Percentiles rank a stretch among this genome's conserved stretches.
phyloP scores from a whole-genome alignment of 352 stramenopile species.

The Vaucheria bursata region DNA sequence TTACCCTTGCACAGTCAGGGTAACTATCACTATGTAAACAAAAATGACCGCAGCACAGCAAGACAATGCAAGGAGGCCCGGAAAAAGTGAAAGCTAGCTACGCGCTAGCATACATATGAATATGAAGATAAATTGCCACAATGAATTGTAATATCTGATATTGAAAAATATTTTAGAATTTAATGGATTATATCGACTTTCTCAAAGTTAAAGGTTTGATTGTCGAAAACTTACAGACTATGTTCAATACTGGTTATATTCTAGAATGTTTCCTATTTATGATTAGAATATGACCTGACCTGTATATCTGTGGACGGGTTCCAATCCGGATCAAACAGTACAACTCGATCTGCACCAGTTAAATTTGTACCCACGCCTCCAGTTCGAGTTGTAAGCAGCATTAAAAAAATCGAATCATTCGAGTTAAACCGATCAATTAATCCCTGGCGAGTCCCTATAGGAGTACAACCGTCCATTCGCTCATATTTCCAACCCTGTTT shows the following conservation, averaged over 20 bases:
- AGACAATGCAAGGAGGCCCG: too few species aligned
- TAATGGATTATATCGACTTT: not conserved
- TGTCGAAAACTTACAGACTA: not conserved
- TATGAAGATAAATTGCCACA: too few species aligned
- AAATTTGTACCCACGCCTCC: slow-evolving; percentile 94
- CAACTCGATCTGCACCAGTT: slow-evolving; percentile 83
- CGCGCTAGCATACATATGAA: too few species aligned
- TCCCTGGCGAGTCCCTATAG: slow-evolving; percentile 76
- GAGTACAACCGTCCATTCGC: slow-evolving; percentile 91
- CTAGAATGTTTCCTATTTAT: too few species aligned
- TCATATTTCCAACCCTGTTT: slow-evolving; percentile 73
- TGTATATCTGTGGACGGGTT: slow-evolving; percentile 89
- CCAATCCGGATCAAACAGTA: slow-evolving; percentile 98
- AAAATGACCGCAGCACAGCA: too few species aligned
- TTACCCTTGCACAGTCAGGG: too few species aligned
- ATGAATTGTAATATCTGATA: slow-evolving; percentile 20
- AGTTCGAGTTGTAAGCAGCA: slow-evolving; percentile 73
- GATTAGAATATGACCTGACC: too few species aligned
- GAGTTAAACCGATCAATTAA: slow-evolving; percentile 93
- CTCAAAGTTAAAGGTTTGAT: not conserved
- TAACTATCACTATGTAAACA: too few species aligned
- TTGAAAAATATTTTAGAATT: slow-evolving; percentile 33
- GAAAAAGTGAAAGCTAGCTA: too few species aligned
- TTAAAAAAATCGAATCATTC: slow-evolving; percentile 63
- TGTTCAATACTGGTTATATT: not conserved